Evolutionary conservation across 2,329 filamentous ascomycete species (phyloP).

Genomic region (Gnomoniopsis smithogilvyi): DNA sequence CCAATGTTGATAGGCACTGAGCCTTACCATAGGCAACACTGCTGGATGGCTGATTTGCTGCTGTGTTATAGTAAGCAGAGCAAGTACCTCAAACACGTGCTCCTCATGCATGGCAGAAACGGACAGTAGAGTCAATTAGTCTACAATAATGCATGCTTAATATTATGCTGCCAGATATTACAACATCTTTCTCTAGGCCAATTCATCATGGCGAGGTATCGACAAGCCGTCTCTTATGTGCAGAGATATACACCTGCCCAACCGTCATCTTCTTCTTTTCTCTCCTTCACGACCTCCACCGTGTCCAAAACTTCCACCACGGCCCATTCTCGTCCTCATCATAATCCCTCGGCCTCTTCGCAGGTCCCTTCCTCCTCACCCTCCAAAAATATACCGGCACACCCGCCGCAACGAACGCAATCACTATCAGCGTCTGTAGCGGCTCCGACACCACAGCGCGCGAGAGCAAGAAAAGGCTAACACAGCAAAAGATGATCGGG

Average conservation of each 20-base stretch:
- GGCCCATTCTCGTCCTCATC: conserved; percentile 29
- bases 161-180: conserved; percentile 12
- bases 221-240: neutral
- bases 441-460: conserved; percentile 89
- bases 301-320: conserved; percentile 62
- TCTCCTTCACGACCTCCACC: conserved; percentile 27
- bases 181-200: neutral
- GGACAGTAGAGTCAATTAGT: neutral
- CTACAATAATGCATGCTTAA: neutral
- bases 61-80: no score
- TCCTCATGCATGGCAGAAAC: neutral
- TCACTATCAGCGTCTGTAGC: conserved; percentile 81
- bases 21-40: no score
- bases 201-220: neutral
- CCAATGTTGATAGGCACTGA: no score
- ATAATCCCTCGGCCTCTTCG: conserved; percentile 37
- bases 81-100: neutral
- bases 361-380: conserved; percentile 60
- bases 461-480: conserved; percentile 86
- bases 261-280: neutral
- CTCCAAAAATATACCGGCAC: conserved; percentile 88
- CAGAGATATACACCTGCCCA: neutral
- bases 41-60: no score
- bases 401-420: conserved; percentile 79
- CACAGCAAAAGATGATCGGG: conserved; percentile 97